Conservation (phyloP, 768 basidiomycete genomes). For the Auricularia sp. region DNA sequence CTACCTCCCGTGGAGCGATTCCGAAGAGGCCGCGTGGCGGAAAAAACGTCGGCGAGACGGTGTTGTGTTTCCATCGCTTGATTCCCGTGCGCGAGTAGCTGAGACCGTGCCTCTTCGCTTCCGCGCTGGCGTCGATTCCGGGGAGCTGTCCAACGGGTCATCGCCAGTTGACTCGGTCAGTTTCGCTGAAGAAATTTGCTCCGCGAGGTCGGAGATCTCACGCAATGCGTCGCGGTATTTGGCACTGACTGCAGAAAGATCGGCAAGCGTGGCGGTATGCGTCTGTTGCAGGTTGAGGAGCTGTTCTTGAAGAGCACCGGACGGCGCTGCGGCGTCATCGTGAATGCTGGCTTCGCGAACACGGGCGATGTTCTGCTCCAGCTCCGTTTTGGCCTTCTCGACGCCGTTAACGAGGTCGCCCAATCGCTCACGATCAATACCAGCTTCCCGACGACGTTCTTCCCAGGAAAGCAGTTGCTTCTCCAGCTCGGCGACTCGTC, state of each 20-base stretch:
- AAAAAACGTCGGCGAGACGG: constrained; percentile 67
- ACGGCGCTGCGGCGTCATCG: constrained; percentile 14
- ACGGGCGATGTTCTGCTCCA: constrained; percentile 38
- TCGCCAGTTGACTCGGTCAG: constrained; percentile 37
- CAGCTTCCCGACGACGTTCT: constrained; percentile 54
- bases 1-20: constrained; percentile 81
- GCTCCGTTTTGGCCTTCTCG: constrained; percentile 52
- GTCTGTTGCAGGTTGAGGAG: constrained; percentile 69
- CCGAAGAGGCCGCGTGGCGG: constrained; percentile 76
- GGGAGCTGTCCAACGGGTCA: constrained; percentile 28
- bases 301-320: constrained; percentile 42
- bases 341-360: constrained; percentile 6
- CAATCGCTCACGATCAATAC: constrained; percentile 54
- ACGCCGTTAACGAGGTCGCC: constrained; percentile 61
- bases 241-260: constrained; percentile 62
- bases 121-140: constrained; percentile 45
- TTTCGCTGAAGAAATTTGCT: constrained; percentile 83
- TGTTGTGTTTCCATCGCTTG: constrained; percentile 22
- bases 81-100: constrained; percentile 2
- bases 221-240: constrained; percentile 85
- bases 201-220: constrained; percentile 86
- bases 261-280: constrained; percentile 67
- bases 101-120: constrained; percentile 17
- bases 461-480: constrained; percentile 71
- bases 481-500: constrained; percentile 65